Evolutionary conservation across 1,284 basidiomycete genomes (phyloP).

Genomic region (Trichosporon faecale): DNA sequence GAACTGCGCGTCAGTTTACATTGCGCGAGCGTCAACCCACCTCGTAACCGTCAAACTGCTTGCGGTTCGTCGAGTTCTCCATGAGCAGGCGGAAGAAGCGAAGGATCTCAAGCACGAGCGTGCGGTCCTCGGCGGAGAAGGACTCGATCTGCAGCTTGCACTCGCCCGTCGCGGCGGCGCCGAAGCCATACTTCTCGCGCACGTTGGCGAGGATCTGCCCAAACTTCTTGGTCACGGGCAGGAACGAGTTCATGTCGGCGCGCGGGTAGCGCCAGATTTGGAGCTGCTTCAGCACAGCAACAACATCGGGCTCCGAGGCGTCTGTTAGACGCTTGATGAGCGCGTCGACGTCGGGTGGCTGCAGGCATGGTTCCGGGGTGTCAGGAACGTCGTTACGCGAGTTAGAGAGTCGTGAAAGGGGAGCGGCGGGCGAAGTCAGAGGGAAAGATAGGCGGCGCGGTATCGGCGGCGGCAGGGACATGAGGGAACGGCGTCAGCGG

Average conservation of each 20-base stretch:
- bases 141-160: conserved; percentile 65
- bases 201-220: conserved; percentile 80
- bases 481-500: conserved; percentile 10
- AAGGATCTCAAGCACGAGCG: conserved; percentile 74
- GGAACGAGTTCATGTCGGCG: conserved; percentile 96
- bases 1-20: conserved; percentile 13
- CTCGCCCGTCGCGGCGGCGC: conserved; percentile 13
- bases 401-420: neutral
- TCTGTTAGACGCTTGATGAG: conserved; percentile 35
- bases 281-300: conserved; percentile 26
- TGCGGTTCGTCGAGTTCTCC: conserved; percentile 97
- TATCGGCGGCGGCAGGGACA: neutral
- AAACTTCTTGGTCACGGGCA: conserved; percentile 90
- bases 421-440: no score
- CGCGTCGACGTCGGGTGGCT: conserved; percentile 39
- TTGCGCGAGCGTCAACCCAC: conserved; percentile 58
- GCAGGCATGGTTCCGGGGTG: neutral
- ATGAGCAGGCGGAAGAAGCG: conserved; percentile 83
- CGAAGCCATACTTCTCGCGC: conserved; percentile 68
- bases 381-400: neutral
- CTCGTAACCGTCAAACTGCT: conserved; percentile 95
- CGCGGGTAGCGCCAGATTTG: conserved; percentile 84
- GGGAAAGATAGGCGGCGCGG: neutral
- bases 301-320: conserved; percentile 34
- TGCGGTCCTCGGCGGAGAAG: conserved; percentile 75